phyloP scores from a whole-genome alignment of 2,329 filamentous ascomycete species.

The Lachnellula arida region DNA sequence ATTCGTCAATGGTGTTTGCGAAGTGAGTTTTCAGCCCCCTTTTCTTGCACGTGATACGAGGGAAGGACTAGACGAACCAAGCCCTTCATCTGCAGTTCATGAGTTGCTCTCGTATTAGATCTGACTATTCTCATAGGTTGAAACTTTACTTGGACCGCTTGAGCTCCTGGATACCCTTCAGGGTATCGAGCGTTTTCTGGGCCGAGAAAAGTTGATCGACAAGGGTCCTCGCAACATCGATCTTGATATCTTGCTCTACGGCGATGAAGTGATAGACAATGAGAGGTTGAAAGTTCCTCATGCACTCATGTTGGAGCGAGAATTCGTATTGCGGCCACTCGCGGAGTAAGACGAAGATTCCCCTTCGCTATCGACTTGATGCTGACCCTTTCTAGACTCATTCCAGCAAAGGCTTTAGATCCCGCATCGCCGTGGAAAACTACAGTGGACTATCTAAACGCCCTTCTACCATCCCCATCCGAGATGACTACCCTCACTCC shows the following conservation, averaged over 20 bases:
- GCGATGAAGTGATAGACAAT: conserved; percentile 58
- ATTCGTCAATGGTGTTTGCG: conserved; percentile 89
- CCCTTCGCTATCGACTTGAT: background rate
- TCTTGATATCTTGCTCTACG: conserved; percentile 85
- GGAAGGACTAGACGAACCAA: too few relatives aligned
- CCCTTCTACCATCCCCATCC: conserved; percentile 45
- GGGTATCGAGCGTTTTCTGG: conserved; percentile 73
- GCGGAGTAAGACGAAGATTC: conserved; percentile 55
- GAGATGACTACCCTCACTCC: conserved; percentile 57
- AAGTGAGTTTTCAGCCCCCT: conserved; percentile 52
- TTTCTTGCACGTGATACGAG: background rate
- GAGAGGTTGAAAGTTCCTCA: conserved; percentile 82
- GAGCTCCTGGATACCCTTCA: conserved; percentile 77
- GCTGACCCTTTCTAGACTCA: conserved; percentile 40
- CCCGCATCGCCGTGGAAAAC: conserved; percentile 54
- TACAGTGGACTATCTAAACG: conserved; percentile 56
- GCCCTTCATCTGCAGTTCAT: too few relatives aligned
- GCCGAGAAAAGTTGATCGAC: conserved; percentile 78
- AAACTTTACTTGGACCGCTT: conserved; percentile 71
- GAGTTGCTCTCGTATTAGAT: conserved; percentile 7
- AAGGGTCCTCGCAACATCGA: conserved; percentile 96
- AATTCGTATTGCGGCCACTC: conserved; percentile 87
- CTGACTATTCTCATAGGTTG: conserved; percentile 53
- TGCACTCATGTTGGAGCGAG: conserved; percentile 76
- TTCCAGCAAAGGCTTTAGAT: conserved; percentile 50